Evolutionary conservation across 164 flowering plant species (phyloP).

Genomic region (Nymphaea colorata): DNA sequence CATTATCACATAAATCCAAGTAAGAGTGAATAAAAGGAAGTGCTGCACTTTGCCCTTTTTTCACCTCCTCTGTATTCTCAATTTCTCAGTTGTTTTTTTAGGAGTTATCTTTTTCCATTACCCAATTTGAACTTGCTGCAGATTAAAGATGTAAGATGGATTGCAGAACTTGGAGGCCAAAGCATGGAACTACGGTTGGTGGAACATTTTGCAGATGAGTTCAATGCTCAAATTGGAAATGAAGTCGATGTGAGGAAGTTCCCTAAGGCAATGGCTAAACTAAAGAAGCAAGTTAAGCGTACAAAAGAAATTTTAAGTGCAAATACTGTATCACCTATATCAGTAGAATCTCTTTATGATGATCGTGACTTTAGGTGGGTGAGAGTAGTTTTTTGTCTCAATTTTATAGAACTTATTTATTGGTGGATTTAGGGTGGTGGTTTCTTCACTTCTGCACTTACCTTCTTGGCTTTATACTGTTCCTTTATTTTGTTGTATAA

Average conservation of each 20-base stretch:
- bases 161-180: slow-evolving; percentile 90
- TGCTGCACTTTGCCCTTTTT: too few relatives aligned
- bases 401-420: too few relatives aligned
- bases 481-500: too few relatives aligned
- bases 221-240: slow-evolving; percentile 76
- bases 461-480: too few relatives aligned
- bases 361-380: slow-evolving; percentile 40
- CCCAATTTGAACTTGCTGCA: slow-evolving; percentile 12
- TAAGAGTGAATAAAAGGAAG: too few relatives aligned
- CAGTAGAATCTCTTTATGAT: slow-evolving; percentile 90
- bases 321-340: slow-evolving; percentile 85
- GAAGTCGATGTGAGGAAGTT: slow-evolving; percentile 81
- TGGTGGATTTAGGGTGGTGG: too few relatives aligned
- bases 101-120: background rate
- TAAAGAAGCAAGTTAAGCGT: slow-evolving; percentile 97
- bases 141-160: slow-evolving; percentile 98
- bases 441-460: too few relatives aligned
- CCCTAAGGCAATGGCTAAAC: slow-evolving; percentile 96
- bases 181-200: slow-evolving; percentile 79
- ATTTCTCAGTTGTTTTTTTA: background rate
- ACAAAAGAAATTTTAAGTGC: slow-evolving; percentile 98
- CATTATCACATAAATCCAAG: too few relatives aligned
- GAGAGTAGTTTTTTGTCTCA: background rate
- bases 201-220: slow-evolving; percentile 90
- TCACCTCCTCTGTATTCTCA: background rate